phyloP scores from a whole-genome alignment of 2,329 filamentous ascomycete genomes.

The Fusarium sarcochroum region DNA sequence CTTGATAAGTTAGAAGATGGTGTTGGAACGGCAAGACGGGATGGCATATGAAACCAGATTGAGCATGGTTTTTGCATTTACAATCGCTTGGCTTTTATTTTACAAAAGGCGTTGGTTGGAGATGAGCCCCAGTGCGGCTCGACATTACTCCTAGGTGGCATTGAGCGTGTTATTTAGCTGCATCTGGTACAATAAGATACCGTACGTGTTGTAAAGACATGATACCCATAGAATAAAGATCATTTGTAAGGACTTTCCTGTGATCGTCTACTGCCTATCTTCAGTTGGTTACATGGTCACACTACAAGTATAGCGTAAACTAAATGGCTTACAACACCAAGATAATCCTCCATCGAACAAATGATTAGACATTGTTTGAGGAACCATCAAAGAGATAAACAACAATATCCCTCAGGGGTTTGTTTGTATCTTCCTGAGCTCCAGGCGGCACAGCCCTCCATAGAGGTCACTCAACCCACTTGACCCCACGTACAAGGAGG shows the following conservation, averaged over 20 bases:
- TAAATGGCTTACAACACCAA: too few species aligned
- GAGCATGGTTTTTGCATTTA: slow-evolving; percentile 4
- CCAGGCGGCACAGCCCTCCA: too few species aligned
- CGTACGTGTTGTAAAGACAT: slow-evolving; percentile 31
- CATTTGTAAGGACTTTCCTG: slow-evolving; percentile 12
- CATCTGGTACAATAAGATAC: slow-evolving; percentile 32
- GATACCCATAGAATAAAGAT: slow-evolving; percentile 45
- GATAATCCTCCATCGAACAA: too few species aligned
- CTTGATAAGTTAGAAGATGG: not conserved
- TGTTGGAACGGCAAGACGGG: not conserved
- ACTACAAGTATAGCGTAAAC: too few species aligned
- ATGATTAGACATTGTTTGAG: too few species aligned
- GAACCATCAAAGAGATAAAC: too few species aligned
- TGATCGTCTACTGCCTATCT: not conserved
- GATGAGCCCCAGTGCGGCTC: slow-evolving; percentile 18
- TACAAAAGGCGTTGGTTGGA: slow-evolving; percentile 34
- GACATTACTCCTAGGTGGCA: slow-evolving; percentile 20
- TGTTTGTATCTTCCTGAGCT: too few species aligned
- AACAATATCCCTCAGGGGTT: too few species aligned
- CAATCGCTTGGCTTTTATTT: slow-evolving; percentile 10
- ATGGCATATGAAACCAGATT: slow-evolving; percentile 12
- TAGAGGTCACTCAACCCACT: too few species aligned
- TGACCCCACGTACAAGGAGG: too few species aligned
- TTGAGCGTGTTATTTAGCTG: slow-evolving; percentile 38
- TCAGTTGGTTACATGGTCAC: not conserved